Conservation (phyloP, 257 asterid species). For the Linaria vulgaris region DNA sequence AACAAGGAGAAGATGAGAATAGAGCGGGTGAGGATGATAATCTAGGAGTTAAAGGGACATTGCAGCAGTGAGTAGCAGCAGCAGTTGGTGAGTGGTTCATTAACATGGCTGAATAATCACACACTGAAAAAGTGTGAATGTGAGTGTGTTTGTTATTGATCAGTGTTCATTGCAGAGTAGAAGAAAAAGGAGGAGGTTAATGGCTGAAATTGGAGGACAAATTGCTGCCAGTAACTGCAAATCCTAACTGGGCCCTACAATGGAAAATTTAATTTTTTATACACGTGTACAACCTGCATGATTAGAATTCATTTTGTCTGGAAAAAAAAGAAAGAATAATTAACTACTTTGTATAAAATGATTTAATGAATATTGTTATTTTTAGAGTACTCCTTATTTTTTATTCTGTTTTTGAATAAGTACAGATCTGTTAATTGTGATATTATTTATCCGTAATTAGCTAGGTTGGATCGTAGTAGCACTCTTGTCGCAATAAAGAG, state of each 20-base stretch:
- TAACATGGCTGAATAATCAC: slow-evolving; percentile 39
- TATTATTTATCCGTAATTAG: no score
- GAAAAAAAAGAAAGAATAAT: no score
- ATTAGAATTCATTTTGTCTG: no score
- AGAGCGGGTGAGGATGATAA: slow-evolving; percentile 22
- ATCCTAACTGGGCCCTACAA: background rate
- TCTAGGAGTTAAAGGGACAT: slow-evolving; percentile 25
- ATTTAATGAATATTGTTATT: no score
- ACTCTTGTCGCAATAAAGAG: no score
- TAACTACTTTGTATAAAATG: no score
- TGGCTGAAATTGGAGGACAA: slow-evolving; percentile 43
- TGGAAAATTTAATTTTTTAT: no score
- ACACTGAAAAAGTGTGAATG: slow-evolving; percentile 29
- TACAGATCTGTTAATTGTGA: no score
- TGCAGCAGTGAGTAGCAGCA: slow-evolving; percentile 34
- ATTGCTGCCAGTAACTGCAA: slow-evolving; percentile 36
- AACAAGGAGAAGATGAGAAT: slow-evolving; percentile 22
- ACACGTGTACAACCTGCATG: no score
- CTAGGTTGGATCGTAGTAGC: no score
- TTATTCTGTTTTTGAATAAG: no score
- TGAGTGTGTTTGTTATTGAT: background rate
- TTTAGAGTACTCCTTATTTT: no score
- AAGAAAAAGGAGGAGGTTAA: slow-evolving; percentile 2
- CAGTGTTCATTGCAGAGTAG: background rate
- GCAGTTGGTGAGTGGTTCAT: slow-evolving; percentile 26